Evolutionary conservation across 345 rosid species (phyloP).

Genomic region (Euphorbia pulcherrima): DNA sequence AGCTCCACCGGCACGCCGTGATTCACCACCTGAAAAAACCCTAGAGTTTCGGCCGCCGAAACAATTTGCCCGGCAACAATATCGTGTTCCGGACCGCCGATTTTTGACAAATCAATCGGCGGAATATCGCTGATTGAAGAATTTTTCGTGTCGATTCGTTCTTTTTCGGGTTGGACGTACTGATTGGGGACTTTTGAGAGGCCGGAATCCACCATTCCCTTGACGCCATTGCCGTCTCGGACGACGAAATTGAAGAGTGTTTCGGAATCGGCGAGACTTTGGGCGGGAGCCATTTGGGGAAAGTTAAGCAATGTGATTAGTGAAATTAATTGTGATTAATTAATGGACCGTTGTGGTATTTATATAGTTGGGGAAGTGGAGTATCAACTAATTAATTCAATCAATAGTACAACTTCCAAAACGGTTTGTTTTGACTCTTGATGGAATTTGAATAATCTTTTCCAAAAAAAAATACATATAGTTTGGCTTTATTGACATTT

Average conservation of each 20-base stretch:
- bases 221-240: slow-evolving; percentile 48
- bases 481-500: no score
- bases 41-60: slow-evolving; percentile 47
- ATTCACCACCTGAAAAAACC: slow-evolving; percentile 58
- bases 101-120: slow-evolving; percentile 44
- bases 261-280: slow-evolving; percentile 26
- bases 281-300: slow-evolving; percentile 25
- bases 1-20: slow-evolving; percentile 49
- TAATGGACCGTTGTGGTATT: not conserved
- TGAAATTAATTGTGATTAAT: no score
- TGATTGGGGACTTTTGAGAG: slow-evolving; percentile 35
- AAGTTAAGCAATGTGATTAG: not conserved
- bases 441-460: not conserved
- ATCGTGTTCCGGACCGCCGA: slow-evolving; percentile 38
- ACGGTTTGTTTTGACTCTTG: not conserved
- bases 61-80: slow-evolving; percentile 33
- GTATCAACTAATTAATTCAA: not conserved
- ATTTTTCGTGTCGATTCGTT: slow-evolving; percentile 38
- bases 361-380: slow-evolving; percentile 5
- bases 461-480: not conserved
- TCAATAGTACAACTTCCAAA: not conserved
- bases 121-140: slow-evolving; percentile 14
- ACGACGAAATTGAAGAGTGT: slow-evolving; percentile 47
- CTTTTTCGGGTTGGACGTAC: slow-evolving; percentile 31
- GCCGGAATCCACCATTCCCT: slow-evolving; percentile 52